phyloP scores from a whole-genome alignment of 2,329 filamentous ascomycete genomes.

The Sporothrix luriei region DNA sequence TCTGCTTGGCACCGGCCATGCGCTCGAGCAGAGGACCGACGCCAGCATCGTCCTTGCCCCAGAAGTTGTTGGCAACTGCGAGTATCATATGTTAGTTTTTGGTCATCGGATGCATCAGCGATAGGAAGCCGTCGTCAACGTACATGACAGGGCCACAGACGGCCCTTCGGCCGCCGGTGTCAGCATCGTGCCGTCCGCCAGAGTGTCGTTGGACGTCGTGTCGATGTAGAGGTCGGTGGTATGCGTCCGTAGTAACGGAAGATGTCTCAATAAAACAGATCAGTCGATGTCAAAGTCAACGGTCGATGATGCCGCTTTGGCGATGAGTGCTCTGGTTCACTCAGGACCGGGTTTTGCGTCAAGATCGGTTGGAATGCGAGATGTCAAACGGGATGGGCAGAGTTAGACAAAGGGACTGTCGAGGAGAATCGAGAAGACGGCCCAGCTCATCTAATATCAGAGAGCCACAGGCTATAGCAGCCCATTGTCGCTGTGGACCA shows the following conservation, averaged over 20 bases:
- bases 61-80: slow-evolving; percentile 97
- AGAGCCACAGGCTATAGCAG: slow-evolving; percentile 8
- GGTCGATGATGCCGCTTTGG: background rate
- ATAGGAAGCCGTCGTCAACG: background rate
- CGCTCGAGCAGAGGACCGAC: slow-evolving; percentile 88
- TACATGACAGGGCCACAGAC: slow-evolving; percentile 38
- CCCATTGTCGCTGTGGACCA: background rate
- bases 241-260: background rate
- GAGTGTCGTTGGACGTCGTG: background rate
- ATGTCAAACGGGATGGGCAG: slow-evolving; percentile 23
- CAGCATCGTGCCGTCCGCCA: slow-evolving; percentile 32
- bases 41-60: slow-evolving; percentile 98
- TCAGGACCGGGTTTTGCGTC: background rate
- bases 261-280: background rate
- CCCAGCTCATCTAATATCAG: slow-evolving; percentile 16
- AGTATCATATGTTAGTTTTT: background rate
- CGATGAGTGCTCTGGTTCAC: background rate
- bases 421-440: slow-evolving; percentile 6
- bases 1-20: slow-evolving; percentile 92
- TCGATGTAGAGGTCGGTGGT: background rate
- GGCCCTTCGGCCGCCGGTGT: slow-evolving; percentile 35
- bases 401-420: background rate
- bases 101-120: background rate
- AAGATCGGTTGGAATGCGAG: slow-evolving; percentile 29
- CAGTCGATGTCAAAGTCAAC: background rate